A percentile compares a stretch with the other conserved stretches of the same genome.
Evolutionary conservation across 805 yeast species (phyloP).

Genomic region (Candida pseudofarinosa): DNA sequence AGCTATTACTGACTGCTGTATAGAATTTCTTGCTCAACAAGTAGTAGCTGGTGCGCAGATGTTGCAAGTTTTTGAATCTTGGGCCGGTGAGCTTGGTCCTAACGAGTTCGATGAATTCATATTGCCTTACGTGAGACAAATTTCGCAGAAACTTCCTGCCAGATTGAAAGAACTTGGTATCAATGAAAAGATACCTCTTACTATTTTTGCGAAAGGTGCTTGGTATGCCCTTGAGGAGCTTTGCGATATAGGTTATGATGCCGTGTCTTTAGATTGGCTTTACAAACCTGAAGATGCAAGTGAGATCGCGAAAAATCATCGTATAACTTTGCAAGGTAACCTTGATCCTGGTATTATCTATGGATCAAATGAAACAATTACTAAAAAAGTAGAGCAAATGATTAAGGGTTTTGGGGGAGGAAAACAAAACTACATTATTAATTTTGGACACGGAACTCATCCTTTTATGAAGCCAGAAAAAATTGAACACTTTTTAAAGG

Average conservation of each 20-base stretch:
- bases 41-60: constrained; percentile 98
- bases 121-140: constrained; percentile 80
- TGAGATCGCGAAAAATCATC: constrained; percentile 58
- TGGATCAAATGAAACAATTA: constrained; percentile 79
- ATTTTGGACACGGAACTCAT: constrained; percentile 97
- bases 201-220: constrained; percentile 92
- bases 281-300: constrained; percentile 84
- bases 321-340: constrained; percentile 90
- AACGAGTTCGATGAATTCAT: constrained; percentile 83
- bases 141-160: constrained; percentile 60
- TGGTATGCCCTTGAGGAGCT: constrained; percentile 92
- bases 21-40: constrained; percentile 90
- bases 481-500: constrained; percentile 78
- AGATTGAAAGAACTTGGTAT: constrained; percentile 72
- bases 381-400: constrained; percentile 82
- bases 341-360: constrained; percentile 93
- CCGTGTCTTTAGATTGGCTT: constrained; percentile 91
- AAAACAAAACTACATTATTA: constrained; percentile 83
- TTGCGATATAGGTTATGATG: constrained; percentile 76
- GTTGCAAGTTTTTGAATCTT: constrained; percentile 93
- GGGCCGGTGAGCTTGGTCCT: constrained; percentile 97
- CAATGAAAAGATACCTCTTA: constrained; percentile 71
- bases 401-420: constrained; percentile 92
- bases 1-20: constrained; percentile 78
- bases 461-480: constrained; percentile 96